These are phyloP conservation scores for Pythium guiyangense DNA, from an alignment of 352 stramenopile species.

Conservation along the genomic window DNA sequence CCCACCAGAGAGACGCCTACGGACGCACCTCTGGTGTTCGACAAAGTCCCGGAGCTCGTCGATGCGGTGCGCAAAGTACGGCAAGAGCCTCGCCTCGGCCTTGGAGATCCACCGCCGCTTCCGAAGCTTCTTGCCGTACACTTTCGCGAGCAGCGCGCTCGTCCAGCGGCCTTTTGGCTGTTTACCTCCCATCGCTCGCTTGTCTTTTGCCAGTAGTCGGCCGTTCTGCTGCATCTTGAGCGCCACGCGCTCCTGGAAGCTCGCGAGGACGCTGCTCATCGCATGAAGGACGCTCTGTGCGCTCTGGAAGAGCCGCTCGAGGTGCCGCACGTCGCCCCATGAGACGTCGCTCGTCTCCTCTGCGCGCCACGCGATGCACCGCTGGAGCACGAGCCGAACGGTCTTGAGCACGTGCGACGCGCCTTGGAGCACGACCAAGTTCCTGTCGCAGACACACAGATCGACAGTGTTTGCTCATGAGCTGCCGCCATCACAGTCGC, in stretches of 20 bases:
- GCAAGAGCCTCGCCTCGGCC: conserved; percentile 50
- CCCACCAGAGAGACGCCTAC: background rate
- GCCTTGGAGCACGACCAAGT: conserved; percentile 36
- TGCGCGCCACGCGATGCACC: conserved; percentile 42
- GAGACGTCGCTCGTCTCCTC: conserved; percentile 28
- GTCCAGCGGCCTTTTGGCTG: conserved; percentile 26
- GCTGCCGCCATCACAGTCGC: no score
- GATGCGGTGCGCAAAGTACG: conserved; percentile 57
- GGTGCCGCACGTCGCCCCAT: conserved; percentile 31
- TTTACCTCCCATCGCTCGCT: background rate
- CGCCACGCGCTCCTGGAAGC: conserved; percentile 59
- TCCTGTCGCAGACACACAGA: conserved; percentile 9
- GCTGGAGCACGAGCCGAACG: conserved; percentile 26
- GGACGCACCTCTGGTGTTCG: conserved; percentile 38
- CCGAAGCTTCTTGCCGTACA: conserved; percentile 49
- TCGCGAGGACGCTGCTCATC: conserved; percentile 34
- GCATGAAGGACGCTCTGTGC: conserved; percentile 22
- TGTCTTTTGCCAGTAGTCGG: conserved; percentile 9
- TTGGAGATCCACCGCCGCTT: conserved; percentile 57
- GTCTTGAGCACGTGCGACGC: conserved; percentile 33
- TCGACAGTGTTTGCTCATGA: background rate
- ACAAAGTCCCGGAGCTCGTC: conserved; percentile 61
- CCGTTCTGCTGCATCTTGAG: conserved; percentile 60
- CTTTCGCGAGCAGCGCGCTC: conserved; percentile 49
- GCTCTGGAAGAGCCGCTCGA: conserved; percentile 38